These are phyloP conservation scores for Sarocladium oryzae DNA, from an alignment of 2,329 filamentous ascomycete genomes.

Conservation along the genomic window DNA sequence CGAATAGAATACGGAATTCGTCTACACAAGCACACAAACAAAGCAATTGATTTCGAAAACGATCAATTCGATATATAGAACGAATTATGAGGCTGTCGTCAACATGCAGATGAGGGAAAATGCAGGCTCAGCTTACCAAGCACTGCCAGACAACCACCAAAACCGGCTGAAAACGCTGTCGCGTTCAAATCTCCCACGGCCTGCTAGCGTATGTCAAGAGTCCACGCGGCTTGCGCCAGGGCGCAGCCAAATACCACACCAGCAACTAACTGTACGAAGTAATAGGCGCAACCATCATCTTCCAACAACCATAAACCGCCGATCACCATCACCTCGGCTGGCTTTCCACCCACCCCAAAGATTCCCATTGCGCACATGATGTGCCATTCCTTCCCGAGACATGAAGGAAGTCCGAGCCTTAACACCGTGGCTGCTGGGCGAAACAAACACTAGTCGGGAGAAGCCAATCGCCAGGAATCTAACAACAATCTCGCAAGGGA, in stretches of 20 bases:
- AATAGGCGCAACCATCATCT: constrained; percentile 3
- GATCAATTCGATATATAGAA: no score
- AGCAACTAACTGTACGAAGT: background rate
- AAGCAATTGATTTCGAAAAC: no score
- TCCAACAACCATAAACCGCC: background rate
- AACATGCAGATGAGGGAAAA: background rate
- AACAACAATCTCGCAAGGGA: background rate
- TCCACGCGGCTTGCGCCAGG: constrained; percentile 5
- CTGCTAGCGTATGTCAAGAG: constrained; percentile 3
- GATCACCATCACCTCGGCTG: constrained; percentile 1
- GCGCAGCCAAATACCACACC: constrained; percentile 1
- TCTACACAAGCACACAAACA: no score
- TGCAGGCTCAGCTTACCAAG: background rate
- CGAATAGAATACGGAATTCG: no score
- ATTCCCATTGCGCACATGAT: constrained; percentile 1
- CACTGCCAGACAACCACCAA: background rate
- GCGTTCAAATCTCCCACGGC: background rate
- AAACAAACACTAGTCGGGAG: background rate
- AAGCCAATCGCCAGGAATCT: background rate
- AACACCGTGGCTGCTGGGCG: background rate
- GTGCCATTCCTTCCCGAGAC: background rate
- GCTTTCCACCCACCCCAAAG: background rate
- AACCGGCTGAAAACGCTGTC: background rate
- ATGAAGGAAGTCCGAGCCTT: background rate
- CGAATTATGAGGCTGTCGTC: no score